Evolutionary conservation across 2,329 filamentous ascomycete species (phyloP).

Genomic region (Clarireedia hainanense): DNA sequence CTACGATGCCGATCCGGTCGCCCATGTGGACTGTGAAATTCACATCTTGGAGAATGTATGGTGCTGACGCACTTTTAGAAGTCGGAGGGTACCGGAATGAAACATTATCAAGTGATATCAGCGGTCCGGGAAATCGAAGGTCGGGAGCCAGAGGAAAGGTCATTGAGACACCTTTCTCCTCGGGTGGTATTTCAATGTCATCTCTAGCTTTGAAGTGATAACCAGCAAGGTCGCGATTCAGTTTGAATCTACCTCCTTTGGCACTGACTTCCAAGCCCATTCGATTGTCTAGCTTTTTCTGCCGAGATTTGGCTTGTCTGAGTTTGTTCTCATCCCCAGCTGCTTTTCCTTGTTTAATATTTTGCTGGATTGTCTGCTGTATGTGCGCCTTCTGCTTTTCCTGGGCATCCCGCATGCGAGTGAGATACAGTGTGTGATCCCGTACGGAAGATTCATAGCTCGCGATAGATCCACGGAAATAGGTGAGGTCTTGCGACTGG

Average conservation of each 20-base stretch:
- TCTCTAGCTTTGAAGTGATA: conserved; percentile 50
- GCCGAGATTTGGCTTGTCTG: conserved; percentile 74
- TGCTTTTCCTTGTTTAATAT: conserved; percentile 65
- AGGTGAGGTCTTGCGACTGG: conserved; percentile 61
- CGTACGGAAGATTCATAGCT: conserved; percentile 62
- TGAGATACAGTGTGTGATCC: conserved; percentile 60
- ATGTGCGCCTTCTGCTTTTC: conserved; percentile 76
- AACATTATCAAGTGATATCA: conserved; percentile 64
- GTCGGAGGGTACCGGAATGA: conserved; percentile 52
- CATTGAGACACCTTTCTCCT: conserved; percentile 51
- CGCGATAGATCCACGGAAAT: conserved; percentile 68
- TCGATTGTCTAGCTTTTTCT: conserved; percentile 77
- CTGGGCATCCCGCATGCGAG: conserved; percentile 72
- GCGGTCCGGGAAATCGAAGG: conserved; percentile 64
- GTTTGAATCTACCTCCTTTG: conserved; percentile 69
- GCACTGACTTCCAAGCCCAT: conserved; percentile 69
- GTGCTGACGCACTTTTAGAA: conserved; percentile 20
- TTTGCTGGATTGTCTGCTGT: conserved; percentile 67
- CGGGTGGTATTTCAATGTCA: conserved; percentile 64
- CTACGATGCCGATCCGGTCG: conserved; percentile 67
- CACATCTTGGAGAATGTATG: conserved; percentile 51
- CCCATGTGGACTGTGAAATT: conserved; percentile 64
- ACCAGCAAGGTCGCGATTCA: conserved; percentile 65
- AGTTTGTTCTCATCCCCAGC: conserved; percentile 80
- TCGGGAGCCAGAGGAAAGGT: conserved; percentile 56